phyloP scores from a whole-genome alignment of 371 early-diverging fungal genomes.

The Nematocida sp. region DNA sequence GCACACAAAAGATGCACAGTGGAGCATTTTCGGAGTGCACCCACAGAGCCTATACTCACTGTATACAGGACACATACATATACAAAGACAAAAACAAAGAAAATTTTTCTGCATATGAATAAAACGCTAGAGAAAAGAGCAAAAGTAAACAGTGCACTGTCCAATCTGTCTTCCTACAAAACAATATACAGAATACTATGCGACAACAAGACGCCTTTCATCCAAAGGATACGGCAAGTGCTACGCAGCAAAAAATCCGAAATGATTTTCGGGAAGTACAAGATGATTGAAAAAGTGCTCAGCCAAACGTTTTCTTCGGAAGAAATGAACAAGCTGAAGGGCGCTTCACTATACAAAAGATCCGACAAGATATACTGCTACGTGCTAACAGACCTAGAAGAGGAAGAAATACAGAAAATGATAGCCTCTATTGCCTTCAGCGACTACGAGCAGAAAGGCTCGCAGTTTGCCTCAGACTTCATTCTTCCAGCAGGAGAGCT shows the following conservation, averaged over 20 bases:
- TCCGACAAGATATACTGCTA: conserved; percentile 32
- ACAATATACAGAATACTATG: conserved; percentile 33
- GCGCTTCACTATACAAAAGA: conserved; percentile 21
- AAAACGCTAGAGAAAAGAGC: conserved; percentile 8
- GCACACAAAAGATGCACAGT: too few relatives aligned
- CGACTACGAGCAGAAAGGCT: conserved; percentile 35
- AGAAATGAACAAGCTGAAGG: background rate
- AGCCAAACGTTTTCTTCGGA: conserved; percentile 5
- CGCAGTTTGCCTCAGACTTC: background rate
- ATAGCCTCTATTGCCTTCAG: background rate
- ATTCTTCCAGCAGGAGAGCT: conserved; percentile 39
- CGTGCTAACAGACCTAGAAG: background rate
- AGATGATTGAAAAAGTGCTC: conserved; percentile 40
- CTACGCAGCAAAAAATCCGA: conserved; percentile 23
- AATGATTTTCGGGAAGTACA: conserved; percentile 53
- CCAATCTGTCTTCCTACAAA: conserved; percentile 9
- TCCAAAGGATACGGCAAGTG: conserved; percentile 9
- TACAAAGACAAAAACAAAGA: background rate
- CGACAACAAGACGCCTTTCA: conserved; percentile 48
- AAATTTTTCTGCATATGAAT: background rate
- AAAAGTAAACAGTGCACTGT: conserved; percentile 27
- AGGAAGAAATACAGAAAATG: conserved; percentile 11
- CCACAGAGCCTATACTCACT: too few relatives aligned
- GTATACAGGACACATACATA: too few relatives aligned
- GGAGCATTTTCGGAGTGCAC: too few relatives aligned